Evolutionary conservation across 2,329 filamentous ascomycete genomes (phyloP).

Genomic region (Fusarium verticillioides): DNA sequence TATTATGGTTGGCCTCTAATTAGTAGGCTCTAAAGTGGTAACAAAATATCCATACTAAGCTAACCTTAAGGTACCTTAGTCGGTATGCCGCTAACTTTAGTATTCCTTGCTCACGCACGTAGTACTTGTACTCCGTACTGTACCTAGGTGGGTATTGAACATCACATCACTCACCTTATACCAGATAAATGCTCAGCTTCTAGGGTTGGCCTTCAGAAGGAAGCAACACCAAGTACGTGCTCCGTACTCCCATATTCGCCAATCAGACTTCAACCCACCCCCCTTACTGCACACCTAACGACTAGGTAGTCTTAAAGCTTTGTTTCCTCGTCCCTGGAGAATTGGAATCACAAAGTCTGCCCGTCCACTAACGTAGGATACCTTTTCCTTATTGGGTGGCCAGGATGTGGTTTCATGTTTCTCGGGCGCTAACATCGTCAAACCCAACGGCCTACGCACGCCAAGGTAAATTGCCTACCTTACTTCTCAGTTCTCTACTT

Average conservation of each 20-base stretch:
- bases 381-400: slow-evolving; percentile 17
- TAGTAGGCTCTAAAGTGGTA: neutral
- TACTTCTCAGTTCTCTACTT: neutral
- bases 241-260: neutral
- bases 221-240: neutral
- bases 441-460: slow-evolving; percentile 36
- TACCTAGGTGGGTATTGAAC: neutral
- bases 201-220: neutral
- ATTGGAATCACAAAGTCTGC: neutral
- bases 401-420: slow-evolving; percentile 43
- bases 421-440: slow-evolving; percentile 42
- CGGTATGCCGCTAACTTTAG: neutral
- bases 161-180: neutral
- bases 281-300: neutral
- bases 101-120: neutral
- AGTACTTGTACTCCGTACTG: neutral
- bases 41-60: neutral
- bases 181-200: neutral
- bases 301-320: neutral
- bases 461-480: slow-evolving; percentile 24
- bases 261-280: neutral
- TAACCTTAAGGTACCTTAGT: neutral
- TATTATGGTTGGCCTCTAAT: neutral
- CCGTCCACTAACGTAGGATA: neutral
- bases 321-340: neutral